Conservation (phyloP, 441 rosid species). For the Aquilaria agallochum region DNA sequence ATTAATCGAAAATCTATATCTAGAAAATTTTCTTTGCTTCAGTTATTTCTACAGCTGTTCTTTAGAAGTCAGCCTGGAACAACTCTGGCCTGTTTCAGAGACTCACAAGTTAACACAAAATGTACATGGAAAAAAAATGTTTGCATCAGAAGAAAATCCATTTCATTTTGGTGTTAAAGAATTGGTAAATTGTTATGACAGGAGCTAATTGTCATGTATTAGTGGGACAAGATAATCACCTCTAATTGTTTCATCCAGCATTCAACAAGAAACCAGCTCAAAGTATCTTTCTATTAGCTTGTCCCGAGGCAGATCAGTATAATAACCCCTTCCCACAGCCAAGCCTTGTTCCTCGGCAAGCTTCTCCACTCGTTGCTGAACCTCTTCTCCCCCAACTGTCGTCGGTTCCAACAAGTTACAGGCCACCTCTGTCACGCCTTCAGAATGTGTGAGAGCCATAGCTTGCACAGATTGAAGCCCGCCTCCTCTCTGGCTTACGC, state of each 20-base stretch:
- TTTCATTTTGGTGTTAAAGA: not conserved
- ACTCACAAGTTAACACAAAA: no score
- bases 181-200: not conserved
- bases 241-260: constrained; percentile 2
- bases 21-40: no score
- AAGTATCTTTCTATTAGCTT: constrained; percentile 44
- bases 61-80: no score
- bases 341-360: constrained; percentile 56
- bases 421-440: constrained; percentile 69
- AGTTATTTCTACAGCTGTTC: no score
- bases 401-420: constrained; percentile 81
- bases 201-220: not conserved
- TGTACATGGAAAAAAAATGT: no score
- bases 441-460: constrained; percentile 77
- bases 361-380: constrained; percentile 67
- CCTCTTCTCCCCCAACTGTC: constrained; percentile 61
- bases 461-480: constrained; percentile 83
- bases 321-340: constrained; percentile 70
- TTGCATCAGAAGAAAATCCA: no score
- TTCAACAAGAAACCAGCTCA: constrained; percentile 21
- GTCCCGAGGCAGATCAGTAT: constrained; percentile 63
- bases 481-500: constrained; percentile 70
- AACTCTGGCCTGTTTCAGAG: no score
- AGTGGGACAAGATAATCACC: not conserved
- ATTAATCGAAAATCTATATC: not conserved